Percentiles rank a stretch among this genome's conserved stretches.
These are phyloP conservation scores for Vigna radiata DNA, from an alignment of 306 rosid species.

Conservation along the genomic window DNA sequence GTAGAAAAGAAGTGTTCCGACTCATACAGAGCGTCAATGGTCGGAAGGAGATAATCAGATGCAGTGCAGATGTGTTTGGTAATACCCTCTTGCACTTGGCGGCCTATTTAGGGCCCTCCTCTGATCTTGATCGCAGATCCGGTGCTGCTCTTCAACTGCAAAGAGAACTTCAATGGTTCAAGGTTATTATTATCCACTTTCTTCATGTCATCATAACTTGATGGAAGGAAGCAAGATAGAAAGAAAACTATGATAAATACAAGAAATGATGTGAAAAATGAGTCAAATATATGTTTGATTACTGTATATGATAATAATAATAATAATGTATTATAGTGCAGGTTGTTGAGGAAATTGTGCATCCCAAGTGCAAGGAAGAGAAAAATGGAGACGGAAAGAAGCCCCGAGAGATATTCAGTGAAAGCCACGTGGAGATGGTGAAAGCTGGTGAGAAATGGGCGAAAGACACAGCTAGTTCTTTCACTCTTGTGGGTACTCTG, in stretches of 20 bases:
- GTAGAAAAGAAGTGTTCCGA: conserved; percentile 29
- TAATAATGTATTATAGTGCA: neutral
- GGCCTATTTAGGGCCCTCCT: conserved; percentile 35
- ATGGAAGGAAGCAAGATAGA: too few species aligned
- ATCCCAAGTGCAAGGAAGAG: conserved; percentile 20
- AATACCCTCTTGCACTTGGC: conserved; percentile 40
- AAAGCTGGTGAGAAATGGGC: conserved; percentile 39
- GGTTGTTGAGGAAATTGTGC: conserved; percentile 37
- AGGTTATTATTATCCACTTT: neutral
- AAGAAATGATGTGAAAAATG: too few species aligned
- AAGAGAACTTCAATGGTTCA: conserved; percentile 44
- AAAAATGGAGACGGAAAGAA: conserved; percentile 21
- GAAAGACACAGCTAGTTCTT: too few species aligned
- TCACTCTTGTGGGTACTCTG: conserved; percentile 28
- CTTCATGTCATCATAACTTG: neutral
- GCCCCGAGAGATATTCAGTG: conserved; percentile 15
- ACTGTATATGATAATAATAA: too few species aligned
- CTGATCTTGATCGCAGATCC: conserved; percentile 9
- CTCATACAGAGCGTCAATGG: conserved; percentile 1
- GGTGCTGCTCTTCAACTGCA: conserved; percentile 42
- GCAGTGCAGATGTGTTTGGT: conserved; percentile 7
- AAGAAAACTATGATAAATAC: too few species aligned
- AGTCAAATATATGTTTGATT: too few species aligned
- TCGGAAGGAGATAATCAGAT: conserved; percentile 23
- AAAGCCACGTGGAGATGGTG: conserved; percentile 29